Evolutionary conservation across 2,329 filamentous ascomycete species (phyloP).

Genomic region (Colletotrichum sp.): DNA sequence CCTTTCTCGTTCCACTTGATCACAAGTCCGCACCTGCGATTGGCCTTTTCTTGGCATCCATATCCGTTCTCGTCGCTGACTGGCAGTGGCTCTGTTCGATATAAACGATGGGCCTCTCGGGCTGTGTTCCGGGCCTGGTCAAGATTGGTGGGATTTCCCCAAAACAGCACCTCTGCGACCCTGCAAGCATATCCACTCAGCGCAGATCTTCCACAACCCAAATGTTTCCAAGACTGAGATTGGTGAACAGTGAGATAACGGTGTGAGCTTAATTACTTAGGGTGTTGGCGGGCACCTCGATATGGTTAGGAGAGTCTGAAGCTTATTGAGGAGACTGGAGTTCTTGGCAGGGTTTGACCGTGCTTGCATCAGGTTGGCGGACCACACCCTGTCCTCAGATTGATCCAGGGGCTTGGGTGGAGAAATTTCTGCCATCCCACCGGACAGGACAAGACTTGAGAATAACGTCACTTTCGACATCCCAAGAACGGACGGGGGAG

Average conservation of each 20-base stretch:
- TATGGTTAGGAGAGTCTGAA: background rate
- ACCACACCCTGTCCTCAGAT: background rate
- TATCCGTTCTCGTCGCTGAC: background rate
- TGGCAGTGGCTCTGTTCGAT: background rate
- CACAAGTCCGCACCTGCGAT: background rate
- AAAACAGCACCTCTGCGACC: background rate
- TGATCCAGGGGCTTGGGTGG: background rate
- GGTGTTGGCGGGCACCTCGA: background rate
- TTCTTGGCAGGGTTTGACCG: background rate
- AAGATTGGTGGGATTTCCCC: background rate
- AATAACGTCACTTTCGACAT: background rate
- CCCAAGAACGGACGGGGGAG: background rate
- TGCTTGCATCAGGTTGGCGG: constrained; percentile 1
- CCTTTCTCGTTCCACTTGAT: background rate
- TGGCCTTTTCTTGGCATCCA: background rate
- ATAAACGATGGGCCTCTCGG: background rate
- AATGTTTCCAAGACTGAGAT: background rate
- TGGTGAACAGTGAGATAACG: background rate
- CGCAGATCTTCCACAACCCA: background rate
- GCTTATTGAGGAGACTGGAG: constrained; percentile 6
- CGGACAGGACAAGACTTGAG: background rate
- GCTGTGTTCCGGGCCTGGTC: background rate
- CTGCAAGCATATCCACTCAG: background rate
- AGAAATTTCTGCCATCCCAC: background rate
- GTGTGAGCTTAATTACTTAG: constrained; percentile 14